Evolutionary conservation across 345 rosid species (phyloP).

Genomic region (Corymbia maculata): DNA sequence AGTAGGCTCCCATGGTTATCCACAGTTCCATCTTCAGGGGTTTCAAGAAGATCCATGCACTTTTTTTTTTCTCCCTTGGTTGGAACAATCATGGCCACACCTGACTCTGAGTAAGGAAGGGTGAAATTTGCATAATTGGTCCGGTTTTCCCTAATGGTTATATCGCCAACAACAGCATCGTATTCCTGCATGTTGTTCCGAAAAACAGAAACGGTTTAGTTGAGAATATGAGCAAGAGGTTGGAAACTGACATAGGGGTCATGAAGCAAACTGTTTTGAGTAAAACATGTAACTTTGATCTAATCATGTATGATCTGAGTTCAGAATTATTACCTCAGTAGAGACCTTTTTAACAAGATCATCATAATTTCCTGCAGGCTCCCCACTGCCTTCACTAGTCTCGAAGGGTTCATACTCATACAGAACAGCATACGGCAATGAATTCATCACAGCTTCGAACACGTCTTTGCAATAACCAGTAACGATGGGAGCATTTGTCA

Average conservation of each 20-base stretch:
- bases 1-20: constrained; percentile 7
- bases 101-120: constrained; percentile 23
- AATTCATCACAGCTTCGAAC: constrained; percentile 15
- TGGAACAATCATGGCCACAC: constrained; percentile 23
- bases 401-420: constrained; percentile 7
- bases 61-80: neutral
- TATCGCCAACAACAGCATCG: constrained; percentile 16
- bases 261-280: neutral
- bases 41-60: constrained; percentile 30
- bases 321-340: neutral
- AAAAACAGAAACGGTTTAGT: neutral
- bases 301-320: neutral
- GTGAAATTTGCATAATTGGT: constrained; percentile 18
- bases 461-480: constrained; percentile 25
- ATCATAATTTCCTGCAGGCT: constrained; percentile 5
- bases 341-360: constrained; percentile 8
- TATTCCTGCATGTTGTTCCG: neutral
- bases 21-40: constrained; percentile 31
- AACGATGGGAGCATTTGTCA: neutral
- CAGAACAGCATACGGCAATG: neutral
- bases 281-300: neutral
- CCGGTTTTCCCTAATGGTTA: constrained; percentile 3
- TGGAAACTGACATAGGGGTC: neutral
- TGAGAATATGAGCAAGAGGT: neutral
- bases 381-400: neutral